Evolutionary conservation across 2,329 filamentous ascomycete genomes (phyloP).

Genomic region (Aspergillus flavus): DNA sequence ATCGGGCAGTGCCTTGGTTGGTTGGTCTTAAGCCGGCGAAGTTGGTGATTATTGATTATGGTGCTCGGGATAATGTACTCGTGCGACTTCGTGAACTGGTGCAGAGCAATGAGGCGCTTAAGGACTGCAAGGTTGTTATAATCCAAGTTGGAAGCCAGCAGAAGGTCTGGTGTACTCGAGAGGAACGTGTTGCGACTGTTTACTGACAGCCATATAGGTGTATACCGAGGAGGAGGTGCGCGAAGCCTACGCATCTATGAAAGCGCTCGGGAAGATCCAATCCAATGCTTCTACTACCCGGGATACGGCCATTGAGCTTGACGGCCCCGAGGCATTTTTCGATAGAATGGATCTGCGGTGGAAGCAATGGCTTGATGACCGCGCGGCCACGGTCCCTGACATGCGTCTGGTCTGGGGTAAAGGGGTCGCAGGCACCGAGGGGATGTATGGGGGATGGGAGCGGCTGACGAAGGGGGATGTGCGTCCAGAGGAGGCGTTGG

Average conservation of each 20-base stretch:
- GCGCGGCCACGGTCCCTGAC: constrained; percentile 5
- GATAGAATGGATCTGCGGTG: constrained; percentile 3
- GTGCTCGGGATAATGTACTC: constrained; percentile 1
- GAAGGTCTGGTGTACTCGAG: background rate
- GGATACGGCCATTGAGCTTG: constrained; percentile 6
- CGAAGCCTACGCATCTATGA: constrained; percentile 1
- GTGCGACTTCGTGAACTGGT: background rate
- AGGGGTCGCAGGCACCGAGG: constrained; percentile 10
- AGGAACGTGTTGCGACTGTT: background rate
- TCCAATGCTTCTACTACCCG: constrained; percentile 14
- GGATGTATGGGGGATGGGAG: constrained; percentile 11
- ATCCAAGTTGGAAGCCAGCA: constrained; percentile 9
- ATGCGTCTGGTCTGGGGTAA: constrained; percentile 8
- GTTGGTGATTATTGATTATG: constrained; percentile 15
- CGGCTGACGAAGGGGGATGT: constrained; percentile 7
- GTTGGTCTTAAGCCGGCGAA: constrained; percentile 7
- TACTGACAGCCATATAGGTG: constrained; percentile 6
- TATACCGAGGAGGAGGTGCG: constrained; percentile 8
- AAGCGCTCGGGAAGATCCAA: constrained; percentile 11
- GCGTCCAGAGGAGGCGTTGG: constrained; percentile 11
- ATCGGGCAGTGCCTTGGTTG: constrained; percentile 9
- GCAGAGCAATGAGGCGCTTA: background rate
- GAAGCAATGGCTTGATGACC: constrained; percentile 13
- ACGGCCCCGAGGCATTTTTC: constrained; percentile 7
- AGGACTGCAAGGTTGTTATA: background rate